These are phyloP conservation scores for Cerioporus squamosus DNA, from an alignment of 1,284 basidiomycete species.

Conservation along the genomic window DNA sequence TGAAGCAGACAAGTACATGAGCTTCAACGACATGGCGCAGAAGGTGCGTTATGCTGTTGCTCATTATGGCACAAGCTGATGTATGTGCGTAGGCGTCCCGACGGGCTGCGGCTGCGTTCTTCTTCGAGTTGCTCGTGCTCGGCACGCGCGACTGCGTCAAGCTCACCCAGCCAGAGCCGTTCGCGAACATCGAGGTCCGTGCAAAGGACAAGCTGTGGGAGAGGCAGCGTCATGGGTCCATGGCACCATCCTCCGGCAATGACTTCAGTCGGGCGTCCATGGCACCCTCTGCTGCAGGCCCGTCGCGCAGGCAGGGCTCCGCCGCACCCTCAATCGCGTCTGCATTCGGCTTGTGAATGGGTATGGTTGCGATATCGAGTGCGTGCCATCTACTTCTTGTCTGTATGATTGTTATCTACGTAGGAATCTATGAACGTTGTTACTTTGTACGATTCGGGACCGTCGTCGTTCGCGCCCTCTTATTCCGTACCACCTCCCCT, in stretches of 20 bases:
- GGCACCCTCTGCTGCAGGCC: slow-evolving; percentile 22
- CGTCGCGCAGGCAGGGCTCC: slow-evolving; percentile 28
- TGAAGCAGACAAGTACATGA: slow-evolving; percentile 62
- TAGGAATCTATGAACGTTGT: too few relatives aligned
- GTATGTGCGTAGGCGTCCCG: slow-evolving; percentile 69
- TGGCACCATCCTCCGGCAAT: slow-evolving; percentile 40
- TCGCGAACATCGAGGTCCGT: slow-evolving; percentile 85
- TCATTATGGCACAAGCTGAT: slow-evolving; percentile 11
- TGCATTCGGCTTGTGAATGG: slow-evolving; percentile 33
- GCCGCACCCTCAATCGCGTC: slow-evolving; percentile 40
- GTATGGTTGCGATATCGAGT: too few relatives aligned
- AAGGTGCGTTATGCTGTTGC: slow-evolving; percentile 53
- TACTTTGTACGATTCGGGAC: too few relatives aligned
- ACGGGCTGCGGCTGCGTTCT: slow-evolving; percentile 93
- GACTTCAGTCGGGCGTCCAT: slow-evolving; percentile 21
- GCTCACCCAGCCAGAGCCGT: slow-evolving; percentile 74
- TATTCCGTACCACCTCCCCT: too few relatives aligned
- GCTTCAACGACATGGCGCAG: slow-evolving; percentile 75
- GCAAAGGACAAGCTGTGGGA: slow-evolving; percentile 88
- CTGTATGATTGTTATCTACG: too few relatives aligned
- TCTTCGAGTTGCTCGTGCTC: slow-evolving; percentile 95
- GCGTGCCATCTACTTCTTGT: too few relatives aligned
- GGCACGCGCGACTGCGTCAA: slow-evolving; percentile 91
- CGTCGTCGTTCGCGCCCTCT: too few relatives aligned
- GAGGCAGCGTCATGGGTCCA: slow-evolving; percentile 58